Base-by-base conservation (phyloP, 495 filamentous ascomycete genomes). In the Terfezia claveryi region DNA sequence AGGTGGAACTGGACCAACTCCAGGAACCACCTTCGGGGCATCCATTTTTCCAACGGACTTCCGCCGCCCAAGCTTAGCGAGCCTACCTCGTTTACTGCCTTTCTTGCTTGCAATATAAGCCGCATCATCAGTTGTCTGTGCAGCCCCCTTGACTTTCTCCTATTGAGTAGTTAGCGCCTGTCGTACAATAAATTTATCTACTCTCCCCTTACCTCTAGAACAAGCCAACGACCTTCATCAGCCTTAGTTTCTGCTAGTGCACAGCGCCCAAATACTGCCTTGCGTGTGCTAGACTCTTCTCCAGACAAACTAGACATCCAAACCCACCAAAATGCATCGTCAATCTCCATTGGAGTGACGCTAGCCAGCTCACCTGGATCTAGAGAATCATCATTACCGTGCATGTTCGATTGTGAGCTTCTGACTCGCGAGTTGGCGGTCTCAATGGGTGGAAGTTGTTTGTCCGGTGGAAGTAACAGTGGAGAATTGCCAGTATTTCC, bases 321-420 rank as follows among this genome's bases (percentile, higher is more conserved):
- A 23, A 96, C 91, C 91, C 91, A 98, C 92, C 92, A 98, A 67
- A 98, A 98, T 0, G 88, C 81, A 64, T 96, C 91, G 63, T 98
- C 91, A 10, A 96, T 71, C 57, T 92, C 83, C 51, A 98, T 76
- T 49, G 76, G 74, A 36, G 75, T 81, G 59, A 96, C 93, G 61
- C 85, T 94, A 23, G 89, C 89, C 49, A 98, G 73, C 73, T 98
- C 91, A 44, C 87, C 91, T 3, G 89, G 92, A 54, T 94, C 87
- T 3, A 95, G 72, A 49, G 78, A 68, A 38, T 85, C 79, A 14
- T 71, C 69, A 55, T 84, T 77, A 37, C 81, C 63, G 49, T 76
- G 74, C 50, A 75, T 77, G 64, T 93, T 82, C n/a, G 87, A 93
- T 66, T 89, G 85, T 2, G 88, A 89, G 67, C 85, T 94, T 55